Conservation (phyloP, 345 rosid genomes). For the Balakata baccata region DNA sequence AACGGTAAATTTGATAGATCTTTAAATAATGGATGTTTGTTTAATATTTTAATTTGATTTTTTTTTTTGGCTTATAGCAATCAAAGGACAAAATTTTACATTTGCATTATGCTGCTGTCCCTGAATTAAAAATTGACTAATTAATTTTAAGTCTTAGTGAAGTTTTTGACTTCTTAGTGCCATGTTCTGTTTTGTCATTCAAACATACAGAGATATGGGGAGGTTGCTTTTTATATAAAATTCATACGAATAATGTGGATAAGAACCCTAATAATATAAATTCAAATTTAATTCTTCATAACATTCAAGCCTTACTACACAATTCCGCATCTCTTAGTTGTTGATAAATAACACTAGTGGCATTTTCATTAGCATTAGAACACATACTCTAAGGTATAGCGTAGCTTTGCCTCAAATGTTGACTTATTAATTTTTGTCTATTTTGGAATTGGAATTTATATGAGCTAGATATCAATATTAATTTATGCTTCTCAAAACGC, state of each 20-base stretch:
- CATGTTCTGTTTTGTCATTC: no score
- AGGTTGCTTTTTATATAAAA: no score
- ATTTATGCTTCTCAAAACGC: not conserved
- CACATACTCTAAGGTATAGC: not conserved
- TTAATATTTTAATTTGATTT: not conserved
- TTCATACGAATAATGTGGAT: no score
- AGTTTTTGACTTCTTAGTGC: not conserved
- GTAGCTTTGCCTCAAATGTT: not conserved
- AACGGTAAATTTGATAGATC: constrained; percentile 49
- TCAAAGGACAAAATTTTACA: no score
- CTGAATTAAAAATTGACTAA: not conserved
- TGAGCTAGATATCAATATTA: not conserved
- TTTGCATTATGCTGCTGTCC: not conserved
- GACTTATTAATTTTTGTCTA: not conserved
- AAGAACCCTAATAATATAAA: no score
- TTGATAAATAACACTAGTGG: not conserved
- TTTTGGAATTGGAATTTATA: not conserved
- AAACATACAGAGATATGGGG: no score
- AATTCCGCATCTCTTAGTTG: not conserved
- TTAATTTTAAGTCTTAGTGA: not conserved
- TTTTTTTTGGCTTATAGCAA: not conserved
- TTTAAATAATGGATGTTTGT: not conserved
- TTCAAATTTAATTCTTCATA: no score
- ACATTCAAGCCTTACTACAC: no score
- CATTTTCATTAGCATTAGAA: not conserved